phyloP scores from a whole-genome alignment of 2,329 filamentous ascomycete species.

The Saccharata proteae region DNA sequence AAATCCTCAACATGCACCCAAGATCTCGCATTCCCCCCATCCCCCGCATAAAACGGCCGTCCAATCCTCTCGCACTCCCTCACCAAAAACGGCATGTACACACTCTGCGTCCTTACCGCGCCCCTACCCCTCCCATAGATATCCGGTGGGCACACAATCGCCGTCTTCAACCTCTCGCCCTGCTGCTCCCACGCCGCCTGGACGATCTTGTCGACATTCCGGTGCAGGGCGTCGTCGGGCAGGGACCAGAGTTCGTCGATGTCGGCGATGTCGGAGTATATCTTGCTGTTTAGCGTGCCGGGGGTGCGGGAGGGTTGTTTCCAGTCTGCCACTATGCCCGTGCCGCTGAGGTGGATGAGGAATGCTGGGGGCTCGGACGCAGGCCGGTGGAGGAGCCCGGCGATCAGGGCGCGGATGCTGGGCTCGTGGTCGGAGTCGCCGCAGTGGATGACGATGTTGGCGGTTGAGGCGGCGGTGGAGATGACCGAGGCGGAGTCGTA shows the following conservation, averaged over 20 bases:
- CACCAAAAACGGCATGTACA: slow-evolving; percentile 38
- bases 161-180: slow-evolving; percentile 13
- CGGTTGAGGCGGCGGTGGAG: background rate
- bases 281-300: slow-evolving; percentile 34
- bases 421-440: slow-evolving; percentile 18
- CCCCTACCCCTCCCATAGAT: slow-evolving; percentile 52
- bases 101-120: slow-evolving; percentile 39
- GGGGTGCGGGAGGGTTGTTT: slow-evolving; percentile 18
- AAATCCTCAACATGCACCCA: slow-evolving; percentile 49
- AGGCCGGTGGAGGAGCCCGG: slow-evolving; percentile 37
- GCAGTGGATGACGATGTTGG: slow-evolving; percentile 16
- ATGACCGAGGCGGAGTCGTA: slow-evolving; percentile 4
- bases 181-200: slow-evolving; percentile 25
- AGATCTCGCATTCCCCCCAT: slow-evolving; percentile 46
- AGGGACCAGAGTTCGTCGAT: slow-evolving; percentile 43
- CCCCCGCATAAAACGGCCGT: slow-evolving; percentile 36
- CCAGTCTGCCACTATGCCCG: slow-evolving; percentile 35
- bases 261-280: slow-evolving; percentile 48
- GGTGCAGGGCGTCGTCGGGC: slow-evolving; percentile 48
- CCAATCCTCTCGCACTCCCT: slow-evolving; percentile 40
- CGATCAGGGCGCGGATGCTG: slow-evolving; percentile 30
- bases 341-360: slow-evolving; percentile 44
- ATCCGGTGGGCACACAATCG: slow-evolving; percentile 51
- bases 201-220: slow-evolving; percentile 59
- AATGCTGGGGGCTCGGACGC: slow-evolving; percentile 31